These are phyloP conservation scores for Babesia divergens DNA, from an alignment of 169 alveolate species.

Conservation along the genomic window DNA sequence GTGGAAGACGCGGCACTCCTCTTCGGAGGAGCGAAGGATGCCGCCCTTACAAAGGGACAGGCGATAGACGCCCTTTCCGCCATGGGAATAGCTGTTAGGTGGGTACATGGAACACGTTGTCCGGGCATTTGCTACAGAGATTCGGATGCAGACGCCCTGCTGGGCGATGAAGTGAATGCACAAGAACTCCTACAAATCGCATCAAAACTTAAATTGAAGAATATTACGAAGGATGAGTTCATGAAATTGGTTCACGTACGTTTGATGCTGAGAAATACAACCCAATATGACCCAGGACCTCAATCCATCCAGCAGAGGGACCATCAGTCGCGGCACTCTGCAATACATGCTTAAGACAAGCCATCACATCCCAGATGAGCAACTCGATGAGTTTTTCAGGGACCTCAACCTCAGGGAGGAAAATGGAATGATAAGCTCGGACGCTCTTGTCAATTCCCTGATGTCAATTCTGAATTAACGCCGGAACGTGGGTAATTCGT, in stretches of 20 bases:
- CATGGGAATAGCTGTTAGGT: slow-evolving; percentile 17
- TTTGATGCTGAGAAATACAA: background rate
- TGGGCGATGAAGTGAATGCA: background rate
- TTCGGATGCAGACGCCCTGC: background rate
- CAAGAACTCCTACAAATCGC: slow-evolving; percentile 2
- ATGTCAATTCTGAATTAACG: background rate
- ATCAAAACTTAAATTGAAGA: background rate
- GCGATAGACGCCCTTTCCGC: slow-evolving; percentile 16
- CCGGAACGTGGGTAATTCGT: background rate
- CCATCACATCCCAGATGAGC: slow-evolving; percentile 14
- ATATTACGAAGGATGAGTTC: slow-evolving; percentile 1
- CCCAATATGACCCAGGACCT: slow-evolving; percentile 2
- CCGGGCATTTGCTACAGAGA: background rate
- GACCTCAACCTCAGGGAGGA: slow-evolving; percentile 2
- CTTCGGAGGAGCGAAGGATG: background rate
- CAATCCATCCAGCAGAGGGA: slow-evolving; percentile 3
- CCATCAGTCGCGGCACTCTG: slow-evolving; percentile 13
- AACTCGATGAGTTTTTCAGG: slow-evolving; percentile 1
- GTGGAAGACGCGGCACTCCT: slow-evolving; percentile 16
- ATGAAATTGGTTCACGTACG: background rate
- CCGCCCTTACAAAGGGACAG: background rate
- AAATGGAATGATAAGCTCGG: slow-evolving; percentile 1
- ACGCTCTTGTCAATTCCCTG: slow-evolving; percentile 2
- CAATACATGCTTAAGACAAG: slow-evolving; percentile 20
- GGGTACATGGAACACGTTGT: background rate